These are phyloP conservation scores for Plasmodium billcollinsi DNA, from an alignment of 169 alveolate species.

Conservation along the genomic window DNA sequence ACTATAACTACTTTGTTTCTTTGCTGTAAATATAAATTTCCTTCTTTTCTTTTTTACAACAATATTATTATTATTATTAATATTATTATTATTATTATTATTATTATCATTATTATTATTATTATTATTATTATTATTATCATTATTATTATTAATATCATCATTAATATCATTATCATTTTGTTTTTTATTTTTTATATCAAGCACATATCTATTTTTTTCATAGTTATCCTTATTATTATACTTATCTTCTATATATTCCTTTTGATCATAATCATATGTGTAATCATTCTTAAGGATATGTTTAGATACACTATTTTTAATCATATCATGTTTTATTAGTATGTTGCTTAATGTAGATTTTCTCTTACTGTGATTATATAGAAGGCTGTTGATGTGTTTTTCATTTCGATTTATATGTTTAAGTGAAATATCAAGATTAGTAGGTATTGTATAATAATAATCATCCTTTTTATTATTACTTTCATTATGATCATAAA, in stretches of 20 bases:
- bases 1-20: slow-evolving; percentile 50
- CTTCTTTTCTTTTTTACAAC: background rate
- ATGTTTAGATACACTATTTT: background rate
- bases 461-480: background rate
- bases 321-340: slow-evolving; percentile 1
- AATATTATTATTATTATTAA: too few relatives aligned
- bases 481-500: background rate
- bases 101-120: too few relatives aligned
- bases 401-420: background rate
- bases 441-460: background rate
- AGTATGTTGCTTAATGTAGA: slow-evolving; percentile 2
- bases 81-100: too few relatives aligned
- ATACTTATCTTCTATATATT: background rate
- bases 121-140: too few relatives aligned
- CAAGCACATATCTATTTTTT: too few relatives aligned
- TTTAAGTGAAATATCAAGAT: background rate
- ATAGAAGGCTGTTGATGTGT: background rate
- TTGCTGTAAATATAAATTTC: slow-evolving; percentile 23
- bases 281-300: background rate
- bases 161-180: too few relatives aligned
- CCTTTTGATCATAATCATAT: background rate
- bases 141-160: too few relatives aligned
- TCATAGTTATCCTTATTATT: background rate
- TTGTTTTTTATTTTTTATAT: too few relatives aligned
- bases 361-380: background rate